Evolutionary conservation across 345 rosid species (phyloP), one percentile per base, ranked within the genome.

Genomic region (Hypericum perforatum): DNA sequence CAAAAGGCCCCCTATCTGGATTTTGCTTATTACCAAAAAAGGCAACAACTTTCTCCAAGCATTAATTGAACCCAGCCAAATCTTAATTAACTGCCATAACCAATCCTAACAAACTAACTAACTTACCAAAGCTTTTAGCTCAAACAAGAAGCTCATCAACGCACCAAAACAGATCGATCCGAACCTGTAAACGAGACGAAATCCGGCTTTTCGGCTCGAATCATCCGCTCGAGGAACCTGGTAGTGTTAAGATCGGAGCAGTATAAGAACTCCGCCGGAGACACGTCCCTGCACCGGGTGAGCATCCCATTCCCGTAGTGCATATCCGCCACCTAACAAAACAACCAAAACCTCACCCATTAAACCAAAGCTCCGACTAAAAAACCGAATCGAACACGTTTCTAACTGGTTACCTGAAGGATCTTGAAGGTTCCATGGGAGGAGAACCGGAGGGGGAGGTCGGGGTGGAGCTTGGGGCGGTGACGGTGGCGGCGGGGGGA

Each of bases 231-330:
- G 63, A 90, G 86, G 52, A 90, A 86, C 4, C 49, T 76, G 63
- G 85, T 86, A 6, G 95, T 82, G 63, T 90, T 90, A 38, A 86
- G 89, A 78, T 90, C 97, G 43, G 95, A 82, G 52, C 97, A 90
- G 58, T 55, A 64, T 0, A 53, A 54, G 47, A 82, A 84, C 63
- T 86, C 78, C 11, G 69, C 15, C 15, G 76, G 63, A 67, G 70
- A 65, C 43, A 90, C 95, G 53, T 86, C 94, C 67, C 83, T 71
- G 71, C 97, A 90, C 3, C 89, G 76, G 53, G 85, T 82, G 43
- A 74, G 54, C 60, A 49, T 32, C 45, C 97, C 97, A 64, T 74
- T 80, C 22, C 95, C 95, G 59, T 41, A 86, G 67, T 90, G 97
- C 97, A 90, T 82, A 63, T 90, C 97, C 14, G 95, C 94, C 49